Percentiles rank a stretch among this genome's conserved stretches.
Evolutionary conservation across 2,329 filamentous ascomycete genomes (phyloP).

Genomic region (Pyrenophora tritici-repentis): DNA sequence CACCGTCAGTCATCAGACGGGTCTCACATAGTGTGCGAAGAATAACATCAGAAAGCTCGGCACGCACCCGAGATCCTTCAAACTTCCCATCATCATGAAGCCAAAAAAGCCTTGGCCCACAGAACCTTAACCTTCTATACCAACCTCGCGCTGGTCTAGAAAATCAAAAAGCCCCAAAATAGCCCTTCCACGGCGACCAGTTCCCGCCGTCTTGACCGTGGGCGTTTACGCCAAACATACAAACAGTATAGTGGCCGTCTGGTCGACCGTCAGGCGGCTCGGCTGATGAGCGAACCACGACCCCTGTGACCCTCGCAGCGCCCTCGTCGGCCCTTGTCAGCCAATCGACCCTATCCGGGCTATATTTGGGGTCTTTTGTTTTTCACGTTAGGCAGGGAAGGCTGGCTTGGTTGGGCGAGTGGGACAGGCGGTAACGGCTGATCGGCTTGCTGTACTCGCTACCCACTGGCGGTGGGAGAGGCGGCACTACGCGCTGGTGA

Average conservation of each 20-base stretch:
- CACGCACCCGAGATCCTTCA: too few species aligned
- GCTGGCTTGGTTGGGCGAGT: conserved; percentile 7
- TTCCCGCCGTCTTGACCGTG: not conserved
- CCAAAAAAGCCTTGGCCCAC: not conserved
- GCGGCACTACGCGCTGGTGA: conserved; percentile 11
- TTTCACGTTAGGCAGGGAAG: not conserved
- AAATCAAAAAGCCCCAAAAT: not conserved
- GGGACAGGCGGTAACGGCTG: conserved; percentile 14
- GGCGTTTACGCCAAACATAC: conserved; percentile 8
- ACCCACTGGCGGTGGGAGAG: conserved; percentile 1
- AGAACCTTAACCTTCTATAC: not conserved
- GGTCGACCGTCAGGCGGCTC: conserved; percentile 13
- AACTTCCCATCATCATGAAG: too few species aligned
- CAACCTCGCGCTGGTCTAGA: not conserved
- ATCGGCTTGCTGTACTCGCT: conserved; percentile 1
- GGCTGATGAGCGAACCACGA: conserved; percentile 19
- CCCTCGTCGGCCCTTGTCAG: not conserved
- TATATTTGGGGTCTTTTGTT: conserved; percentile 28
- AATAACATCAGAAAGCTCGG: not conserved
- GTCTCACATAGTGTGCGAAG: not conserved
- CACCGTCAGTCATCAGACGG: not conserved
- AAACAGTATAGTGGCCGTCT: not conserved
- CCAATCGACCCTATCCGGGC: conserved; percentile 16
- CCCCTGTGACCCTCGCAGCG: not conserved
- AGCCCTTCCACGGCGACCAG: not conserved